Conservation (phyloP, 1,284 basidiomycete species). For the Golubevia sp. region DNA sequence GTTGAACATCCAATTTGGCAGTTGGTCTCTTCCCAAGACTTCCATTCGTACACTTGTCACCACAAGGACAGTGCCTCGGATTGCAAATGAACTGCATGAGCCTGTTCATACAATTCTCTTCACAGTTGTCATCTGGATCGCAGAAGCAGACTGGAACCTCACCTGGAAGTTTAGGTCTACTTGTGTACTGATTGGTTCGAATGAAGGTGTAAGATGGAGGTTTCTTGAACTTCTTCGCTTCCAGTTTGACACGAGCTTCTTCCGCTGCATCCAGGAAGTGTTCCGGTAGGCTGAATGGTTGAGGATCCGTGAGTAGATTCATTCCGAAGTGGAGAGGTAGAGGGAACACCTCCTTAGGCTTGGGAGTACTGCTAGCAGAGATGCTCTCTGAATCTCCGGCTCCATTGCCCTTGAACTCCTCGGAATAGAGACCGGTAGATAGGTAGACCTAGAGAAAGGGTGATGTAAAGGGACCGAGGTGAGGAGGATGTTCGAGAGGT, state of each 20-base stretch:
- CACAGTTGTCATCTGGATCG: constrained; percentile 26
- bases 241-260: constrained; percentile 25
- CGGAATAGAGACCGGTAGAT: too few relatives aligned
- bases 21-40: constrained; percentile 37
- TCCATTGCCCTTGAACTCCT: too few relatives aligned
- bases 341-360: constrained; percentile 2
- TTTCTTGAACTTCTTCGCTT: constrained; percentile 24
- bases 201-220: constrained; percentile 41
- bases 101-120: constrained; percentile 46
- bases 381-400: too few relatives aligned
- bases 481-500: too few relatives aligned
- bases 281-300: constrained; percentile 32
- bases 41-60: constrained; percentile 41
- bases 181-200: constrained; percentile 34
- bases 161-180: constrained; percentile 36
- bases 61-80: constrained; percentile 45
- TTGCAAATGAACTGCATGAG: constrained; percentile 43
- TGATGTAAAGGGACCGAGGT: too few relatives aligned
- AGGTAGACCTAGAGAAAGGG: too few relatives aligned
- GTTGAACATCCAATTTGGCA: constrained; percentile 26
- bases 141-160: constrained; percentile 43
- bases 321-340: constrained; percentile 29
- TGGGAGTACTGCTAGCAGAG: too few relatives aligned
- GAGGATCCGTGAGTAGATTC: constrained; percentile 26
- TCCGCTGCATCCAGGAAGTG: constrained; percentile 20